Base-by-base conservation (phyloP, 257 asterid genomes). In the Salvia rosmarinus region DNA sequence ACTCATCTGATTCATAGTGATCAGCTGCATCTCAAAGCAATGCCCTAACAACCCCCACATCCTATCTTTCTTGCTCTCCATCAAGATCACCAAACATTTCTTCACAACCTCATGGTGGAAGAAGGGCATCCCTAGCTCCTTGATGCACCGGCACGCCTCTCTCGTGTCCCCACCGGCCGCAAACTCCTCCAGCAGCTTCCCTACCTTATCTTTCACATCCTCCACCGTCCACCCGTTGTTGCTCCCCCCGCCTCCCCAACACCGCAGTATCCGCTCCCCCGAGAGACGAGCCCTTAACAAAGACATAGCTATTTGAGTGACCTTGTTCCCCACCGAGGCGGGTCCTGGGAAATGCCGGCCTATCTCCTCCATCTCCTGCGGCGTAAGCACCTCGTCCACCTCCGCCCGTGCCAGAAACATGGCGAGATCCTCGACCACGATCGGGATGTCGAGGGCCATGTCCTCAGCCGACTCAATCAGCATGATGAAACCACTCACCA, bases 41-140 rank as follows among this genome's bases (percentile, higher is more conserved):
- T 87, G 85, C n/a, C 67, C 61, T 0, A 94, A 71, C 71, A 94
- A 70, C 9, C 77, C 23, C 96, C 99, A 94, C 68, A 86, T 30
- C 64, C 95, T 81, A 37, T 88, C 90, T 32, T 85, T 84, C 78
- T 79, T 88, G 52, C 84, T 89, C 90, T 91, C 97, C 82, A 91
- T 94, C 4, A 90, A 79, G 1, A 72, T 77, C 62, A 90, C 92
- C 67, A 94, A 13, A 3, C 84, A 77, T 67, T 87, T 93, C 78
- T 93, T 93, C 72, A 93, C 96, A 1, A 90, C 98, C 63, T 93
- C 97, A 57, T 93, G 98, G 61, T 93, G 98, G 25, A 93, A 93
- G 56, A 93, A 93, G 14, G 98, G 95, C 97, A 93, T 93, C 9
- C 97, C 89, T 12, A 93, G 64, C 51, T 93, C 98, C 82, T 89